These are phyloP conservation scores for Cinnamomum chago DNA, from an alignment of 164 flowering plant species.

Conservation along the genomic window DNA sequence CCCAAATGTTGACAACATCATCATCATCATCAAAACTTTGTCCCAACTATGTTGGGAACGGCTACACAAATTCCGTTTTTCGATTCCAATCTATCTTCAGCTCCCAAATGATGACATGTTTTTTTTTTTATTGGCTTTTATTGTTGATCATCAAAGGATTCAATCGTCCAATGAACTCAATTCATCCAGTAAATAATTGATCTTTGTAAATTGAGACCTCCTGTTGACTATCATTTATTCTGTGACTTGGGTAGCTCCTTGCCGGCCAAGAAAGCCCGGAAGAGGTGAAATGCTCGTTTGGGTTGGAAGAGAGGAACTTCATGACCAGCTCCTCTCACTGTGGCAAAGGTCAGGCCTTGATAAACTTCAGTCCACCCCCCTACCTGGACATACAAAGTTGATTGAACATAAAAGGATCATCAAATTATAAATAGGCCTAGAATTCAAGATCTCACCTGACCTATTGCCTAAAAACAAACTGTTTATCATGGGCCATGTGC, in stretches of 20 bases:
- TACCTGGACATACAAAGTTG: slow-evolving; percentile 32
- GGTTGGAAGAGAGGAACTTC: slow-evolving; percentile 81
- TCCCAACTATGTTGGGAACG: no score
- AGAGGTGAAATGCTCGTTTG: slow-evolving; percentile 41
- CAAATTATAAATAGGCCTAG: not conserved
- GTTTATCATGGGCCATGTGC: no score
- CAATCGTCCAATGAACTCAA: not conserved
- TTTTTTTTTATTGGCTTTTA: not conserved
- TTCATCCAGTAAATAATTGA: not conserved
- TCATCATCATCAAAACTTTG: no score
- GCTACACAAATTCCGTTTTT: no score
- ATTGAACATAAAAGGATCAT: not conserved
- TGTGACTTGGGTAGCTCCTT: slow-evolving; percentile 20
- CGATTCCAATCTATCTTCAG: no score
- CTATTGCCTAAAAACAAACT: no score
- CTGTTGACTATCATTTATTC: not conserved
- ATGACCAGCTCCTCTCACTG: slow-evolving; percentile 88
- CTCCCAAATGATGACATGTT: no score
- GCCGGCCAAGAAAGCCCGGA: slow-evolving; percentile 49
- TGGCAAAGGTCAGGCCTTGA: slow-evolving; percentile 75
- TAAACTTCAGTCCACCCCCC: slow-evolving; percentile 92
- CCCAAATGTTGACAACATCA: no score
- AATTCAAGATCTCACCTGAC: no score
- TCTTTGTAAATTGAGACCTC: not conserved
- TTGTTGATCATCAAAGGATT: not conserved